Evolutionary conservation across 2,329 filamentous ascomycete genomes (phyloP).

Genomic region (Thelonectria olida): DNA sequence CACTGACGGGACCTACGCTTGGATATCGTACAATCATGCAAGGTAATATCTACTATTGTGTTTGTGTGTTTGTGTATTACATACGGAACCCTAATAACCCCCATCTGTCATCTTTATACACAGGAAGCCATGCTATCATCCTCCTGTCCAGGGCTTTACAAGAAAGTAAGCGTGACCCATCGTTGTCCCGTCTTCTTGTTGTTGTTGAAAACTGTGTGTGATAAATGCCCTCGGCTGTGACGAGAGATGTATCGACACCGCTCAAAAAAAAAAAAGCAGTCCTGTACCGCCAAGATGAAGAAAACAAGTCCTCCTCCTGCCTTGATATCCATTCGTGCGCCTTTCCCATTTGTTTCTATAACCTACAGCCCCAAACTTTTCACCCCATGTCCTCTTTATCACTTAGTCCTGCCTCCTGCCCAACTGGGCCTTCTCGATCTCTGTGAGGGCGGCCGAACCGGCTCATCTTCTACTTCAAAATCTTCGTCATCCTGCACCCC

Average conservation of each 20-base stretch:
- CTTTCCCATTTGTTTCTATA: background rate
- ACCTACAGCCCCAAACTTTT: background rate
- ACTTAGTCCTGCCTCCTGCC: conserved; percentile 9
- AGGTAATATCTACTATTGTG: too few species aligned
- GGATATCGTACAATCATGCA: too few species aligned
- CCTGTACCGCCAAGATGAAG: background rate
- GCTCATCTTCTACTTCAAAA: conserved; percentile 33
- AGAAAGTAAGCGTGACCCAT: too few species aligned
- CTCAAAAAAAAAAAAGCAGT: background rate
- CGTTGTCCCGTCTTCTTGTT: too few species aligned
- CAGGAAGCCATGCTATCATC: background rate
- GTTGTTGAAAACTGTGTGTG: too few species aligned
- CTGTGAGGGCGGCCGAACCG: conserved; percentile 15
- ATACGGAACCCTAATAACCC: too few species aligned
- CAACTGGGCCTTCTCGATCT: conserved; percentile 19
- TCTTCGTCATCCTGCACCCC: conserved; percentile 33
- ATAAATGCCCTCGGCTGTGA: background rate
- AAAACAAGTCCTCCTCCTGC: background rate
- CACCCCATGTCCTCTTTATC: background rate
- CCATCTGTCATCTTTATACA: too few species aligned
- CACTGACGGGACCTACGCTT: too few species aligned
- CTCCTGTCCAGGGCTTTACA: background rate
- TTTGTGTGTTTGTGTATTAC: too few species aligned
- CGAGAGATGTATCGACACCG: background rate
- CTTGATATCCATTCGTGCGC: background rate